Evolutionary conservation across 2,329 filamentous ascomycete genomes (phyloP).

Genomic region (Clonostachys sp.): DNA sequence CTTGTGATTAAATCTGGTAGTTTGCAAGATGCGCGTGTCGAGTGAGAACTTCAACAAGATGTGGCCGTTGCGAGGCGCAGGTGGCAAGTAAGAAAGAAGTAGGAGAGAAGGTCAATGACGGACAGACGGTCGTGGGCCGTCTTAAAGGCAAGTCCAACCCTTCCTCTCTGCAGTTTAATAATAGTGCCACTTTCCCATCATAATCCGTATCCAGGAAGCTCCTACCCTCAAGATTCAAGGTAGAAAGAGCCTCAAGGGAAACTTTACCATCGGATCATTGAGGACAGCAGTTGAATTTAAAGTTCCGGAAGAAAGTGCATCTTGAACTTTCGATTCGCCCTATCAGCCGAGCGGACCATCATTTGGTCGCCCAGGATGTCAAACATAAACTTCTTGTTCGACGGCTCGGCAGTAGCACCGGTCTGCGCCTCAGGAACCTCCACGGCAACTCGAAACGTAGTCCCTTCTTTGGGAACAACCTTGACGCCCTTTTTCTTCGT

Average conservation of each 20-base stretch:
- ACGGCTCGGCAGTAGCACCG: background rate
- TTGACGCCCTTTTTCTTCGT: slow-evolving; percentile 69
- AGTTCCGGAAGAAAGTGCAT: slow-evolving; percentile 72
- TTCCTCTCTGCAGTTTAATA: too few species aligned
- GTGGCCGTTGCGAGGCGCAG: too few species aligned
- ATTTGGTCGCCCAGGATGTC: slow-evolving; percentile 87
- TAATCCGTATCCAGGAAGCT: too few species aligned
- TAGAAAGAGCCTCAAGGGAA: background rate
- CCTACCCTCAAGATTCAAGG: background rate
- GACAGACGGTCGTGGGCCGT: too few species aligned
- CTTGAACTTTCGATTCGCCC: slow-evolving; percentile 90
- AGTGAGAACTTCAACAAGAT: too few species aligned
- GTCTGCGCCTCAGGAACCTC: slow-evolving; percentile 29
- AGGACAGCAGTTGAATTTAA: slow-evolving; percentile 33
- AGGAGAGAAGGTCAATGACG: too few species aligned
- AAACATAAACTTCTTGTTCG: slow-evolving; percentile 53
- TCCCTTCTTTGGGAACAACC: slow-evolving; percentile 83
- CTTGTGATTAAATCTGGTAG: too few species aligned
- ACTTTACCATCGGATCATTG: background rate
- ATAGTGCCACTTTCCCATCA: too few species aligned
- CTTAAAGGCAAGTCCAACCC: too few species aligned
- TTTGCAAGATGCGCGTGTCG: too few species aligned
- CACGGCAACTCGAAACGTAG: slow-evolving; percentile 75
- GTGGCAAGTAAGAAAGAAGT: too few species aligned
- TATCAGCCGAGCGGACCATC: slow-evolving; percentile 73